Conservation (phyloP, 176 grass and related monocot species). For the Tuctoria greenei region DNA sequence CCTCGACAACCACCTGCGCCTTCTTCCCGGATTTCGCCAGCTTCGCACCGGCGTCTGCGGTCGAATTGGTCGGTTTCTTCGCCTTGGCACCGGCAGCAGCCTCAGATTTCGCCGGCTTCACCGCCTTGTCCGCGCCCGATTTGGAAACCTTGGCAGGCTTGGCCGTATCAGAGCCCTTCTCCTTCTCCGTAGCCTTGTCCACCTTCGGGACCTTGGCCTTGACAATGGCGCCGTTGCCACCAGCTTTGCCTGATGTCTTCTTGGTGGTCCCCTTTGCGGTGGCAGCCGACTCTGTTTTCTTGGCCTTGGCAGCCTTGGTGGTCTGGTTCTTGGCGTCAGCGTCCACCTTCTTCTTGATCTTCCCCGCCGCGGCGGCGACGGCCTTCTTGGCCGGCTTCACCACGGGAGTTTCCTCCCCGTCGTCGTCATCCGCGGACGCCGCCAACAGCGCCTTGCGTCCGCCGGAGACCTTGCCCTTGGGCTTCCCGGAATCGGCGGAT, state of each 20-base stretch:
- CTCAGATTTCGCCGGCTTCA: conserved; percentile 56
- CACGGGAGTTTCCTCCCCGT: conserved; percentile 14
- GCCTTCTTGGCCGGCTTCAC: conserved; percentile 25
- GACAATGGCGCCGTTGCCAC: conserved; percentile 6
- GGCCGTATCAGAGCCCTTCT: conserved; percentile 26
- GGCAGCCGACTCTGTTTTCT: conserved; percentile 56
- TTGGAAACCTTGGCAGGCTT: conserved; percentile 41
- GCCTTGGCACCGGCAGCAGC: conserved; percentile 40
- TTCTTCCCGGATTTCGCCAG: conserved; percentile 54
- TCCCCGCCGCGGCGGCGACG: background rate
- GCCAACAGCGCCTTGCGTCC: conserved; percentile 44
- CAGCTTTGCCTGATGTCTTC: conserved; percentile 1
- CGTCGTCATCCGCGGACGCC: background rate
- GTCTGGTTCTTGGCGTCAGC: conserved; percentile 64
- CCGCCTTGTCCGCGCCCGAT: conserved; percentile 29
- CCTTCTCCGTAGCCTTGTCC: conserved; percentile 40
- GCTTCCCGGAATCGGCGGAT: conserved; percentile 25
- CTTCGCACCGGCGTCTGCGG: conserved; percentile 20
- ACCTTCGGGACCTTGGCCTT: conserved; percentile 60
- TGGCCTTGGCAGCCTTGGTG: conserved; percentile 63
- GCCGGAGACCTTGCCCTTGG: conserved; percentile 41
- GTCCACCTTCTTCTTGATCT: conserved; percentile 50
- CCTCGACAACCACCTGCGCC: conserved; percentile 17
- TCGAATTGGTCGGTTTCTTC: conserved; percentile 49
- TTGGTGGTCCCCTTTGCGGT: conserved; percentile 22